A percentile compares a stretch with the other conserved stretches of the same genome.
Conservation (phyloP, 1,284 basidiomycete species). For the Rhodotorula glutinis region DNA sequence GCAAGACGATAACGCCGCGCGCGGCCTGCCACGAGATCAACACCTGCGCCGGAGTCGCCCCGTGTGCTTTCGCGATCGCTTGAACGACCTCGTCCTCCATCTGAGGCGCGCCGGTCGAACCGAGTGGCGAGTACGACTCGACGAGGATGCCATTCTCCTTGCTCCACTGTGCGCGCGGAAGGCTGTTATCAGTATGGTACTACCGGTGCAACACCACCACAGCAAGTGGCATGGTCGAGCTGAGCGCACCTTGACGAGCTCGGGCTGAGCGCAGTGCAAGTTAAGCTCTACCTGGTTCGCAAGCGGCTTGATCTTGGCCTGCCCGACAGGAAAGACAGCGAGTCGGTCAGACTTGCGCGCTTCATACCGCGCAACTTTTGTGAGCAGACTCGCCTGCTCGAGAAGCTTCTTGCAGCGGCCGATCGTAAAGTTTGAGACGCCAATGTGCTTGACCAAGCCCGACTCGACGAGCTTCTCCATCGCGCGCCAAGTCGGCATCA, state of each 20-base stretch:
- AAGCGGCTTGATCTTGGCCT: slow-evolving; percentile 55
- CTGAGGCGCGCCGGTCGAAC: slow-evolving; percentile 65
- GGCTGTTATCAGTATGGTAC: slow-evolving; percentile 57
- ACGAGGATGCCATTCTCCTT: slow-evolving; percentile 66
- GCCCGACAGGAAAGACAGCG: rapidly evolving
- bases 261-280: slow-evolving; percentile 76
- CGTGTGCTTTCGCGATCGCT: slow-evolving; percentile 54
- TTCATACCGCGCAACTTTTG: not conserved
- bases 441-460: slow-evolving; percentile 61
- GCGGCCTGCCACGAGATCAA: slow-evolving; percentile 62
- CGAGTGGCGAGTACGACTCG: slow-evolving; percentile 80
- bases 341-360: not conserved
- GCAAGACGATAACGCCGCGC: slow-evolving; percentile 67
- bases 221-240: slow-evolving; percentile 53
- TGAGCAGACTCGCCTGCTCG: slow-evolving; percentile 54
- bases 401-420: slow-evolving; percentile 68
- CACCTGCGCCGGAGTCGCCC: slow-evolving; percentile 61
- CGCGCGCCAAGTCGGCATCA: slow-evolving; percentile 59
- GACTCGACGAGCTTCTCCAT: slow-evolving; percentile 57
- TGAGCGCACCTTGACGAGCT: slow-evolving; percentile 57
- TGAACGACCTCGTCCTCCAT: slow-evolving; percentile 54
- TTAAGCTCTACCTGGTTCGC: slow-evolving; percentile 80
- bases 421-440: slow-evolving; percentile 65
- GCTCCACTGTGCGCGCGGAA: slow-evolving; percentile 57
- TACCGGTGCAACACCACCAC: slow-evolving; percentile 34